Evolutionary conservation across 139 green algal species (phyloP), one percentile per base, ranked within the genome.

Genomic region (Volvox africanus): DNA sequence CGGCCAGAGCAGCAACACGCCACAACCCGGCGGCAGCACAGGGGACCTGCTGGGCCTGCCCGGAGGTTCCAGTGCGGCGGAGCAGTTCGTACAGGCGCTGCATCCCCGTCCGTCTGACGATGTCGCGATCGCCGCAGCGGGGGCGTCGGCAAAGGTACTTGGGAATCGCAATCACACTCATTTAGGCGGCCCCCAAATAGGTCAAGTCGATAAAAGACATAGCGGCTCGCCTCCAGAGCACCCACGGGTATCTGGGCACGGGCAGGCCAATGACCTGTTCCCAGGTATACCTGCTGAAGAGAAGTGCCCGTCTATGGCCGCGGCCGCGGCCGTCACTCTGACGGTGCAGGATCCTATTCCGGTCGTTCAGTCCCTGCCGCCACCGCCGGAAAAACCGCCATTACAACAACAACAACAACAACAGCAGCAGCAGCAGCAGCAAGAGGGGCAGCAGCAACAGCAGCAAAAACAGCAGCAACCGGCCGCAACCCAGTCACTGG

Each of bases 31-130:
- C 32, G 82, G 65, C 22, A 80, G 62, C 82, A 88, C 24, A 6
- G 69, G 18, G 17, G 85, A 80, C 69, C 69, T 89, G 69, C 20
- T 73, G 69, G 69, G 69, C 1, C 85, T 89, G 28, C 18, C 85
- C 28, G 33, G 69, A 14, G 65, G 82, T 26, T 22, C 5, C 26
- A 16, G 19, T 30, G 85, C 85, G 28, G 50, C 85, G 18, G 85
- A 89, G 82, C 82, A 62, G 14, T 77, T 87, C 33, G 22, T 78
- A 32, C 61, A 77, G 82, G 30, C 30, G 61, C 55, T 73, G 30
- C 50, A 86, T 14, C 78, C 11, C 2, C 17, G 32, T 26, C 22
- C 24, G 22, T 32, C 22, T 26, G 67, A 26, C 3, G 67, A 6
- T 6, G 67, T 3, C 67, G 11, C 22, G 3, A 75, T 28, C 67